Conservation (phyloP, 2,329 filamentous ascomycete species). For the Colletotrichum sp. region DNA sequence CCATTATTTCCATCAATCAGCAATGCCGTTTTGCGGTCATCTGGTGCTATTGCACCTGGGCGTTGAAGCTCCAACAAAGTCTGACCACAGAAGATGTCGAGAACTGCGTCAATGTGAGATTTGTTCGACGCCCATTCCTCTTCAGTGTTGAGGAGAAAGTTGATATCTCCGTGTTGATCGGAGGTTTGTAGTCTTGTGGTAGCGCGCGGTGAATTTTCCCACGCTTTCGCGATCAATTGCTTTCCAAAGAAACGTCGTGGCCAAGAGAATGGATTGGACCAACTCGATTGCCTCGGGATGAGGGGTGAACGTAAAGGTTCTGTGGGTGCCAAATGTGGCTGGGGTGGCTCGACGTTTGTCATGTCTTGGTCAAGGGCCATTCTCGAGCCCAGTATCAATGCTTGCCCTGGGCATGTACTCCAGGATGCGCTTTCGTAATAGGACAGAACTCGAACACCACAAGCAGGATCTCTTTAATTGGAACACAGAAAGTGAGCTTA, state of each 20-base stretch:
- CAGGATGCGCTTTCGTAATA: no score
- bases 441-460: no score
- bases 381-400: no score
- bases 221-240: background rate
- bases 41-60: background rate
- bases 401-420: no score
- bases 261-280: background rate
- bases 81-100: background rate
- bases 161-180: background rate
- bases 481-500: no score
- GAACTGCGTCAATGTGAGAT: background rate
- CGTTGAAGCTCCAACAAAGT: background rate
- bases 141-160: background rate
- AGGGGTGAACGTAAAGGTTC: no score
- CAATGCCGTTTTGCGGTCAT: background rate
- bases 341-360: no score
- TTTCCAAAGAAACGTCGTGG: background rate
- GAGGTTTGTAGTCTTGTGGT: background rate
- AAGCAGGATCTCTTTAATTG: no score
- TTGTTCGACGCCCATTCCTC: background rate
- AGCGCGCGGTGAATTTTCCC: background rate
- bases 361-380: no score
- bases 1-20: background rate
- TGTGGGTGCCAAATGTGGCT: no score
- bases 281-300: no score